Conservation (phyloP, 139 green algal genomes). For the Micractinium conductrix region DNA sequence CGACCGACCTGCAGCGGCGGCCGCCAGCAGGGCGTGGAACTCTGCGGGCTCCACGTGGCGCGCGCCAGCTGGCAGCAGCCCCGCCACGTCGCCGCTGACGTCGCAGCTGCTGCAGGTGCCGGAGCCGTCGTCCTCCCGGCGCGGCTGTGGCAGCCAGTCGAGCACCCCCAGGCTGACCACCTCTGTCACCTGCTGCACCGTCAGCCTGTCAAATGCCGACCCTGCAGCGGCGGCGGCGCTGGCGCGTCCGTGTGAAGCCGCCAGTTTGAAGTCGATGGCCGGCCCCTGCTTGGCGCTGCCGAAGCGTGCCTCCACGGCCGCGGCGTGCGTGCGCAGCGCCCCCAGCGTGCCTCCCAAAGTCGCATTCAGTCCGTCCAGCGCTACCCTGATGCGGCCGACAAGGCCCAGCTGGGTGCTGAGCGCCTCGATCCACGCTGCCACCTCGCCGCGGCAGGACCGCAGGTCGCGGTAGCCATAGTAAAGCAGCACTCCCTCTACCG, state of each 20-base stretch:
- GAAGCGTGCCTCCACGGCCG: slow-evolving; percentile 30
- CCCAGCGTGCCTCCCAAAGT: slow-evolving; percentile 54
- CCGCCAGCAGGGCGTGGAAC: slow-evolving; percentile 66
- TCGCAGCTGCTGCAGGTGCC: neutral
- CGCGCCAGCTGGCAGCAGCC: slow-evolving; percentile 3
- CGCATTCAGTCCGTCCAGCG: slow-evolving; percentile 68
- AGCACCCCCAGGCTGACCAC: slow-evolving; percentile 63
- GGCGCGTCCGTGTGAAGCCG: neutral
- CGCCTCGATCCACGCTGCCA: slow-evolving; percentile 33
- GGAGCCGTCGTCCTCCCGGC: neutral
- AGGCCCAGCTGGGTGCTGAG: slow-evolving; percentile 37
- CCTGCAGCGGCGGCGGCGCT: slow-evolving; percentile 1
- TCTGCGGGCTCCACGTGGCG: slow-evolving; percentile 56
- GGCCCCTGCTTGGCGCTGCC: neutral
- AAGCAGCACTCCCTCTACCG: slow-evolving; percentile 54
- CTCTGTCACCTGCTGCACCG: slow-evolving; percentile 58
- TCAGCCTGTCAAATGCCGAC: slow-evolving; percentile 49
- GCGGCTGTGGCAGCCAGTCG: neutral
- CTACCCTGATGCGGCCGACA: slow-evolving; percentile 65
- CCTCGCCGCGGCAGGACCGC: neutral
- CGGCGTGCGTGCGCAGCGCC: slow-evolving; percentile 44
- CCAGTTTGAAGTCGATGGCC: slow-evolving; percentile 76
- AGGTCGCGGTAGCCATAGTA: slow-evolving; percentile 75
- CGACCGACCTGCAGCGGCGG: slow-evolving; percentile 3
- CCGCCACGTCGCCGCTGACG: neutral